These are phyloP conservation scores for Paracoccidioides lutzii DNA, from an alignment of 2,329 filamentous ascomycete genomes.

Conservation along the genomic window DNA sequence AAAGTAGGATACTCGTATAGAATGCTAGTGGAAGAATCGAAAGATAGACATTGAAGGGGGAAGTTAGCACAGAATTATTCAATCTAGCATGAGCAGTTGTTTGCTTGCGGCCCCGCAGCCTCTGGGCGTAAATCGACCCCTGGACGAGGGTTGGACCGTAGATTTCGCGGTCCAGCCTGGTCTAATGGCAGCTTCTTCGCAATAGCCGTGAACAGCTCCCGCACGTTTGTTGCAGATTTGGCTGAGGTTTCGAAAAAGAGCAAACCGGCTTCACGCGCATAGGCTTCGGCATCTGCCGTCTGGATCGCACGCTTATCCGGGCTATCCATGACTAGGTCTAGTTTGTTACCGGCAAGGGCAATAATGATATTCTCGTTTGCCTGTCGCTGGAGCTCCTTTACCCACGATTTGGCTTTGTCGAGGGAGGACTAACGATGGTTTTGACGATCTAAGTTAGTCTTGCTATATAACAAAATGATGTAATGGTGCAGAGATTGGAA, in stretches of 20 bases:
- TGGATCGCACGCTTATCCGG: slow-evolving; percentile 90
- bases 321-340: slow-evolving; percentile 86
- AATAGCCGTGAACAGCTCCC: slow-evolving; percentile 91
- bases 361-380: slow-evolving; percentile 99
- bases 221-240: slow-evolving; percentile 93
- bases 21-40: neutral
- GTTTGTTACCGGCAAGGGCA: slow-evolving; percentile 91
- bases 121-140: slow-evolving; percentile 57
- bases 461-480: neutral
- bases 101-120: slow-evolving; percentile 46
- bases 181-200: slow-evolving; percentile 96
- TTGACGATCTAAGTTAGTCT: slow-evolving; percentile 26
- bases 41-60: neutral
- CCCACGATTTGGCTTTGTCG: slow-evolving; percentile 98
- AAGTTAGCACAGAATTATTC: neutral
- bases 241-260: slow-evolving; percentile 98
- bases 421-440: slow-evolving; percentile 69
- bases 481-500: slow-evolving; percentile 1
- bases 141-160: slow-evolving; percentile 50
- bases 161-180: slow-evolving; percentile 81
- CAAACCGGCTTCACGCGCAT: slow-evolving; percentile 82
- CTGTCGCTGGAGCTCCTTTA: slow-evolving; percentile 96
- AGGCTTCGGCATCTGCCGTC: slow-evolving; percentile 83
- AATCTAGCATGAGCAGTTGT: slow-evolving; percentile 51
- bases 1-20: neutral